Base-by-base conservation (phyloP, 2,329 filamentous ascomycete species). In the Lachnellula hyalina region DNA sequence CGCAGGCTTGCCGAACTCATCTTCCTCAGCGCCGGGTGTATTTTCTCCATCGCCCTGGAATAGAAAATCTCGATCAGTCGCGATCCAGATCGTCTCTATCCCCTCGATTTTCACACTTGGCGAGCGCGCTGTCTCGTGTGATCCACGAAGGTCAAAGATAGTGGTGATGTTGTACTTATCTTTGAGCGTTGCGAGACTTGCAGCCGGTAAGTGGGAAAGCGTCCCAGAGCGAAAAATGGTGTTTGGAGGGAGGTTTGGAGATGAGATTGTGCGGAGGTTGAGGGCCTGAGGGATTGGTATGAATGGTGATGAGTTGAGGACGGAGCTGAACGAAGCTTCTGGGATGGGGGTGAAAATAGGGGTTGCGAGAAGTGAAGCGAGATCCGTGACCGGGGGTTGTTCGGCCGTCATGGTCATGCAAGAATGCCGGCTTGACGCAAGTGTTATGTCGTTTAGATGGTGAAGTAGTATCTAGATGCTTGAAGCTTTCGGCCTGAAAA, bases 101-200 rank as follows among this genome's bases (percentile, higher is more conserved):
- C 75, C 75, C 0, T 67, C 60, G n/a, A 79, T 59, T 1, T 57
- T 64, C 4, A 77, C 77, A 57, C 78, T 77, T 0, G 77, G 76
- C n/a, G 63, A 65, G 2, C 53, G 45, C 11, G 57, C 63, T 50
- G 75, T 74, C 69, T 82, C 79, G 34, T 61, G 58, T 8, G 68
- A 66, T 42, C 73, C 75, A 42, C 80, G 74, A 53, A 83, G 68
- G 65, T 82, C 80, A 62, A 81, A 81, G 49, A 83, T 62, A 1
- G 57, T 61, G 8, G 38, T 59, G n/a, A 64, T 56, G 12, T 50
- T 56, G 28, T 57, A 58, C 1, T 49, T 42, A 17, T 41, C 19
- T 17, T 53, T 49, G 17, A 61, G 53, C 7, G 23, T 14, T 5
- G 19, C 12, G 12, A 60, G 53, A 5, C 19, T 23, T 9, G 46